Evolutionary conservation across 768 basidiomycete genomes (phyloP).

Genomic region (Cystobasidium onofrii): DNA sequence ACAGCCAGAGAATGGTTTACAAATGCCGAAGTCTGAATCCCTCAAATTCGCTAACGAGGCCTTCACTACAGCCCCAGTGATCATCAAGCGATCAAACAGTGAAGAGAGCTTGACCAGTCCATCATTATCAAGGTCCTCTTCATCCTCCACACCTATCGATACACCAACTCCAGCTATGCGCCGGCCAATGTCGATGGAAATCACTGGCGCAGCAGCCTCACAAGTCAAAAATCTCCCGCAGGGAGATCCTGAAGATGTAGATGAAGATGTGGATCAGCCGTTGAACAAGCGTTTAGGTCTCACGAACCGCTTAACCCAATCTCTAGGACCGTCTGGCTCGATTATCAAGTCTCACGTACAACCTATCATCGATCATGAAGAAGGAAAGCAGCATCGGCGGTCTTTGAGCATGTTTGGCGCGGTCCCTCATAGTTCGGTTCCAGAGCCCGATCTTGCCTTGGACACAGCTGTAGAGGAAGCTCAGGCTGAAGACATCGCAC

Average conservation of each 20-base stretch:
- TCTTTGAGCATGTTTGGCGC: background rate
- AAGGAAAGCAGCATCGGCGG: background rate
- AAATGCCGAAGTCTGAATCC: background rate
- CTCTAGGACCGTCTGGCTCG: background rate
- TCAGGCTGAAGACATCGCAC: no score
- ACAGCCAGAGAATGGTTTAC: background rate
- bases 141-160: slow-evolving; percentile 2
- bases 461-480: no score
- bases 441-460: no score
- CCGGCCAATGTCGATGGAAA: background rate
- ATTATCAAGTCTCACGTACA: background rate
- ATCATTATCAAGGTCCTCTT: background rate
- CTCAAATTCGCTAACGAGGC: background rate
- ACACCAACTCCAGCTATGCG: slow-evolving; percentile 17
- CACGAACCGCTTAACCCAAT: background rate
- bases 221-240: background rate
- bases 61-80: background rate
- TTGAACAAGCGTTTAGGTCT: background rate
- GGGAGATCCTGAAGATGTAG: no score
- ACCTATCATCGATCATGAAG: background rate
- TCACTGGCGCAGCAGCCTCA: background rate
- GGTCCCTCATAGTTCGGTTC: background rate
- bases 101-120: background rate
- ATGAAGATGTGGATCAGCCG: background rate
- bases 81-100: background rate